Evolutionary conservation across 176 grass and related monocot genomes (phyloP).

Genomic region (Tuctoria greenei): DNA sequence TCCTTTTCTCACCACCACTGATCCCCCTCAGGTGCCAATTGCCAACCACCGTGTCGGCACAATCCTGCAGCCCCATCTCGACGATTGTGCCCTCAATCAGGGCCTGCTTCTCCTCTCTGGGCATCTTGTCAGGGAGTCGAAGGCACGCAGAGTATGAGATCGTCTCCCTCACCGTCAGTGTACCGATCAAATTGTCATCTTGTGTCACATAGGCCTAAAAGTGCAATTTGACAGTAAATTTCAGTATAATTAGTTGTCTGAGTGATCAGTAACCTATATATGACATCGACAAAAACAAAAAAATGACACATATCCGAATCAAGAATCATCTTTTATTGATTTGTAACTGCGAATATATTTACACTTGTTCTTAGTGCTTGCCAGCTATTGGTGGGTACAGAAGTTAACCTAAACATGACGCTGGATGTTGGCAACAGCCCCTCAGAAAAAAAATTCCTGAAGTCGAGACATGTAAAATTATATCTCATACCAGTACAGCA

Average conservation of each 20-base stretch:
- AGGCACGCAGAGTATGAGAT: constrained; percentile 92
- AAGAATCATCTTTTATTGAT: background rate
- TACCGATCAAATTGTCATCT: constrained; percentile 94
- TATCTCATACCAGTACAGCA: background rate
- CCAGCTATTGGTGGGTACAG: background rate
- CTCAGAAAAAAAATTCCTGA: background rate
- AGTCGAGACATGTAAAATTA: background rate
- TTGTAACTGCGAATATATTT: background rate
- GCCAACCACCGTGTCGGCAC: constrained; percentile 83
- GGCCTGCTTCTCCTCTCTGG: constrained; percentile 73
- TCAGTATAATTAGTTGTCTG: background rate
- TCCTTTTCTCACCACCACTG: constrained; percentile 88
- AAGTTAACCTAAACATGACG: constrained; percentile 9
- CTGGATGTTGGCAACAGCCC: background rate
- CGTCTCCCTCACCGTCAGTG: constrained; percentile 86
- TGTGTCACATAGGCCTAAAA: constrained; percentile 87
- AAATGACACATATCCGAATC: too few relatives aligned
- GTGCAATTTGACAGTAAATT: background rate
- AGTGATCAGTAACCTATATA: background rate
- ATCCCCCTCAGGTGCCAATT: constrained; percentile 92
- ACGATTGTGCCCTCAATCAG: constrained; percentile 88
- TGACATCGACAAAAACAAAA: too few relatives aligned
- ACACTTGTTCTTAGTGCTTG: background rate
- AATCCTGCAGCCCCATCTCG: constrained; percentile 98
- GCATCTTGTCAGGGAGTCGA: constrained; percentile 86